Conservation (phyloP, 352 stramenopile genomes). For the Halophytophthora polymorphica region DNA sequence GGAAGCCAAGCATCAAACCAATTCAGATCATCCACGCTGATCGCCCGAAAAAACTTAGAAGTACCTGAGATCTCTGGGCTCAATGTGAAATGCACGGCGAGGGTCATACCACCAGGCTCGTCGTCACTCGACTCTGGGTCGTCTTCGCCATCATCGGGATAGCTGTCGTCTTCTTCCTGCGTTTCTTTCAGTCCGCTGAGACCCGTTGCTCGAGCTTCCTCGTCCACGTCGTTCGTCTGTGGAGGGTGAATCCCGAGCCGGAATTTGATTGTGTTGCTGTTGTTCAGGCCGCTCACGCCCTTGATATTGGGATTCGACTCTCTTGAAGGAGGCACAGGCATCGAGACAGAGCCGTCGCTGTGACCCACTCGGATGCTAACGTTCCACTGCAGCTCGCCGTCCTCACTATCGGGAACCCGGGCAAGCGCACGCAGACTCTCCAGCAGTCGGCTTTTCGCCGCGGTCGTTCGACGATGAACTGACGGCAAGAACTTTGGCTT, state of each 20-base stretch:
- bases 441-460: slow-evolving; percentile 7
- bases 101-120: slow-evolving; percentile 17
- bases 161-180: slow-evolving; percentile 5
- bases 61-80: slow-evolving; percentile 31
- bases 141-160: slow-evolving; percentile 11
- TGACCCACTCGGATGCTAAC: slow-evolving; percentile 25
- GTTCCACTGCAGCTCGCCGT: slow-evolving; percentile 39
- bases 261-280: slow-evolving; percentile 33
- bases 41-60: neutral
- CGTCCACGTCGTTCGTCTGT: slow-evolving; percentile 4
- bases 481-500: slow-evolving; percentile 3
- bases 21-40: neutral
- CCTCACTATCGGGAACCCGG: slow-evolving; percentile 16
- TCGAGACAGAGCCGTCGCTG: neutral
- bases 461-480: slow-evolving; percentile 6
- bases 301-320: slow-evolving; percentile 2
- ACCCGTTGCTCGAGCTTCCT: neutral
- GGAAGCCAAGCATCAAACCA: too few species aligned
- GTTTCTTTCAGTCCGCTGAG: slow-evolving; percentile 4
- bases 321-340: neutral
- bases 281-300: neutral
- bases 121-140: slow-evolving; percentile 1
- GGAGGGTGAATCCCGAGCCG: slow-evolving; percentile 32
- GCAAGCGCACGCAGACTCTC: slow-evolving; percentile 7
- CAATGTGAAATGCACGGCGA: slow-evolving; percentile 32